Evolutionary conservation across 768 basidiomycete species (phyloP).

Genomic region (Filobasidium floriforme): DNA sequence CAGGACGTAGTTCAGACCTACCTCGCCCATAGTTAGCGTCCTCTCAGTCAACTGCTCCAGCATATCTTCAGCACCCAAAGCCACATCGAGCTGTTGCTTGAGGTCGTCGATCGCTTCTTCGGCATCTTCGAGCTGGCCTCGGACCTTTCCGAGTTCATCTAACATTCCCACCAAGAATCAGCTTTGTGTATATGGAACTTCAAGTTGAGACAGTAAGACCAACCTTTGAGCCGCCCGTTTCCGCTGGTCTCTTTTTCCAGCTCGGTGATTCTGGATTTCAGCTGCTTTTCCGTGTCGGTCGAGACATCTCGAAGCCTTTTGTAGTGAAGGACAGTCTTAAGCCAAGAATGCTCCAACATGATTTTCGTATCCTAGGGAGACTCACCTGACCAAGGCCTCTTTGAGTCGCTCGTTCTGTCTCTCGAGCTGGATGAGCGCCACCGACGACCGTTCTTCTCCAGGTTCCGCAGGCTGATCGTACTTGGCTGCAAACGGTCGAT

Average conservation of each 20-base stretch:
- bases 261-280: slow-evolving; percentile 68
- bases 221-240: slow-evolving; percentile 48
- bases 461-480: slow-evolving; percentile 40
- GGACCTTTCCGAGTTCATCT: slow-evolving; percentile 72
- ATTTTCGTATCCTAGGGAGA: too few relatives aligned
- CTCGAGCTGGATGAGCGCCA: slow-evolving; percentile 69
- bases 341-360: too few relatives aligned
- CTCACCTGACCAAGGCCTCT: slow-evolving; percentile 79
- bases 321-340: not conserved
- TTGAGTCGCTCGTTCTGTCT: slow-evolving; percentile 94
- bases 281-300: slow-evolving; percentile 77
- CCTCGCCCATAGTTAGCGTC: slow-evolving; percentile 84
- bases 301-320: slow-evolving; percentile 82
- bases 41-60: slow-evolving; percentile 90
- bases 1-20: slow-evolving; percentile 39
- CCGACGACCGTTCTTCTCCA: slow-evolving; percentile 50
- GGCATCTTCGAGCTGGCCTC: slow-evolving; percentile 76
- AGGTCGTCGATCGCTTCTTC: slow-evolving; percentile 88
- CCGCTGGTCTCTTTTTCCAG: slow-evolving; percentile 79
- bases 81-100: slow-evolving; percentile 88
- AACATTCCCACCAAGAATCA: slow-evolving; percentile 20
- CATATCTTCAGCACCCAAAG: slow-evolving; percentile 91
- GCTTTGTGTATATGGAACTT: not conserved
- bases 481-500: slow-evolving; percentile 27
- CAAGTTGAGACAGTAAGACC: not conserved